phyloP scores from a whole-genome alignment of 768 basidiomycete genomes.

The Sporobolomyces phaffii region DNA sequence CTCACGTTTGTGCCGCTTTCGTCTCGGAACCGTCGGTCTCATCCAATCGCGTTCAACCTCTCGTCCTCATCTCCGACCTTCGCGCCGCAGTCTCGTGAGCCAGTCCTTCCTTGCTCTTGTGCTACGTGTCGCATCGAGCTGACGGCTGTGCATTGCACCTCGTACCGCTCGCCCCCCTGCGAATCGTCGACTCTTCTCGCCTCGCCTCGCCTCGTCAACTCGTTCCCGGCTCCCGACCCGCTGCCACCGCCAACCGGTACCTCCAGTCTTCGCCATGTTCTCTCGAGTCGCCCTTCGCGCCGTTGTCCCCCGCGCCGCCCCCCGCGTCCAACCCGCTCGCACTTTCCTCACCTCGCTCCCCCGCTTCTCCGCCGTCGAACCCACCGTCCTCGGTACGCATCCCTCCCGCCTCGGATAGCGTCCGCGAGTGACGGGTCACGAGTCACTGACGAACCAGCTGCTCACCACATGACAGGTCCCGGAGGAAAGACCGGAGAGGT shows the following conservation, averaged over 20 bases:
- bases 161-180: no score
- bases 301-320: conserved; percentile 13
- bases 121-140: no score
- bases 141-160: no score
- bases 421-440: no score
- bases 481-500: conserved; percentile 53
- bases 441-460: no score
- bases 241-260: no score
- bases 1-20: no score
- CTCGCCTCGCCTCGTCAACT: background rate
- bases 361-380: conserved; percentile 27
- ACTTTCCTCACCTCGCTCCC: conserved; percentile 25
- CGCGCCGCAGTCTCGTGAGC: background rate
- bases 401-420: no score
- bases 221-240: background rate
- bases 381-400: conserved; percentile 21
- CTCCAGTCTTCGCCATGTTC: conserved; percentile 9
- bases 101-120: background rate
- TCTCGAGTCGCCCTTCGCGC: conserved; percentile 15
- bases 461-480: conserved; percentile 22
- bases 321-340: conserved; percentile 29
- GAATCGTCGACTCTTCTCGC: no score
- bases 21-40: no score
- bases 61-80: background rate
- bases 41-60: no score